Evolutionary conservation across 805 yeast genomes (phyloP), one percentile per base, ranked within the genome.

Genomic region (Grigorovia yakushimaensis): DNA sequence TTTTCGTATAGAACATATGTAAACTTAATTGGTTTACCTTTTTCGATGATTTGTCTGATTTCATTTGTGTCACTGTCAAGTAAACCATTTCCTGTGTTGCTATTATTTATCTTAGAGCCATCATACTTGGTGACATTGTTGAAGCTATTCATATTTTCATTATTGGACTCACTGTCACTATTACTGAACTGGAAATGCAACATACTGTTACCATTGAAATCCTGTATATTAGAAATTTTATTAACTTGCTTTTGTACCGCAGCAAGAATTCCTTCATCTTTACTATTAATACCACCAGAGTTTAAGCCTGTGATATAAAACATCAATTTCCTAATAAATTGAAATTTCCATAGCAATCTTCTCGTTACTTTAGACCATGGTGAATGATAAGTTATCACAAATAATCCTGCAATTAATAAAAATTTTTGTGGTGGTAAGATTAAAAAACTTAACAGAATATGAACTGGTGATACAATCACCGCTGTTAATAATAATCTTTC

Each of bases 1-100:
- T 91, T 91, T 62, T 91, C 98, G 64, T 83, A 89, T 10, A 91
- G 71, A 2, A 88, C 96, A 64, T 88, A 91, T 6, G 97, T 89
- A 65, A 91, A 91, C 48, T 91, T 70, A 27, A 87, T 88, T 22
- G 80, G 76, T 49, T 72, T 72, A 7, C 72, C 71, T 45, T 19
- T 20, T 18, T 36, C 40, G 15, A 33, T 33, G 6, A 15, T 11
- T 33, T 33, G 13, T 39, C 13, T 8, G 7, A 39, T 15, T 3
- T 39, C 41, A 20, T 39, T 10, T 33, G 65, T 69, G 19, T 53
- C 55, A 13, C 50, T 49, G 11, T 46, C 66, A 13, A 55, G 52
- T 15, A 33, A 33, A 13, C 7, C 17, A 33, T 13, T 9, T 33
- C 15, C 17, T 11, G 18, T 33, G n/a, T 15, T 3, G 13, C 27